Base-by-base conservation (phyloP, 108 stramenopile species). In the Cylindrotheca fusiformis region DNA sequence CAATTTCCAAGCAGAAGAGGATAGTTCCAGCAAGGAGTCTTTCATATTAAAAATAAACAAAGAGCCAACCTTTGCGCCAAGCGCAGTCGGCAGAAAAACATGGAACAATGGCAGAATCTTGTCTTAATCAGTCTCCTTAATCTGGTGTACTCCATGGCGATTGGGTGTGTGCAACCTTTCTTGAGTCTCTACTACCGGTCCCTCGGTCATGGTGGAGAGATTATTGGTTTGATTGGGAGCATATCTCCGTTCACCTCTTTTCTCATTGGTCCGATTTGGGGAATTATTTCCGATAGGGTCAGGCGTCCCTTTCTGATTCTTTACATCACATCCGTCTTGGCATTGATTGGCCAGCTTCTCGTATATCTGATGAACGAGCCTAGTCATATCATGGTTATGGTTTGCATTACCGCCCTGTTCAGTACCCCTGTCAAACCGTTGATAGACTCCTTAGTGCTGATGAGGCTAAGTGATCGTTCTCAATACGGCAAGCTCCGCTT, bases 221-320 rank as follows among this genome's bases (percentile, higher is more conserved):
- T 78, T 27, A 88, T 96, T 56, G 97, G 97, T 22, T 47, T 88
- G 30, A 60, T 98, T 33, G 94, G 93, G 14, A 90, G 94, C 14
- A 89, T 98, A 32, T 94, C 93, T 47, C 96, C 97, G 1, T 63
- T 93, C 3, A 91, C 92, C 21, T 93, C 96, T 2, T 96, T 98
- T 60, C 56, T 98, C 2, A 80, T 93, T 19, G 85, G 93, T 4
- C 95, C 96, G 0, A 62, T 98, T 23, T 98, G 97, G 96, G 96
- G 96, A 20, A 48, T 52, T 1, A 14, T 63, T 10, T 52, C 63
- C 19, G 63, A 63, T 28, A 25, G 23, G 21, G n/a, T 63, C 27
- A 20, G 30, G 18, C 31, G 52, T 18, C 52, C 47, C 0, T 72
- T 64, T 32, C 27, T 27, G 14, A 64, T 65, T 46, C 51, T 72